Evolutionary conservation across 164 flowering plant species (phyloP).

Genomic region (Chloranthus sessilifolius): DNA sequence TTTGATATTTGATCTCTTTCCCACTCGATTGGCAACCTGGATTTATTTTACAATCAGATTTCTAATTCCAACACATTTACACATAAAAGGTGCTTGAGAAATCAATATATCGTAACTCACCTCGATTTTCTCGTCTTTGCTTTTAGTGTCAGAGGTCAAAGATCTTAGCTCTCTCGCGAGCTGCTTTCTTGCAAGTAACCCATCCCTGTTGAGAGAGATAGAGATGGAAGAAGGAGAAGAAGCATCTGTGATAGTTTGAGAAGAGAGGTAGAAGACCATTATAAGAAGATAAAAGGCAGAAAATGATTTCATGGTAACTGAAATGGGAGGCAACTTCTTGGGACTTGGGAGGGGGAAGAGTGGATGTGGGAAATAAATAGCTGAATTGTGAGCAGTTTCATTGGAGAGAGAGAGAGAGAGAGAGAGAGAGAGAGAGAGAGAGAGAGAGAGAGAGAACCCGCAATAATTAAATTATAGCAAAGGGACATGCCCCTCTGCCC

Average conservation of each 20-base stretch:
- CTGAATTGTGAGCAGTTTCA: background rate
- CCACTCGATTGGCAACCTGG: conserved; percentile 22
- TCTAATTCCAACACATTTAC: no score
- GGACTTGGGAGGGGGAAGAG: background rate
- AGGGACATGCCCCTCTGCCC: conserved; percentile 31
- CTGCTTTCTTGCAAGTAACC: conserved; percentile 13
- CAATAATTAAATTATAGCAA: conserved; percentile 24
- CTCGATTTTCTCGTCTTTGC: conserved; percentile 10
- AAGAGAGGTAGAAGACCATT: conserved; percentile 16
- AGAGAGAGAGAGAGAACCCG: conserved; percentile 18
- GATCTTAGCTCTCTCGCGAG: conserved; percentile 7
- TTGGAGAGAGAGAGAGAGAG: conserved; percentile 19
- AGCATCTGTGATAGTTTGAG: conserved; percentile 9
- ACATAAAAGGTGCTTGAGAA: background rate
- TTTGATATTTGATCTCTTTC: conserved; percentile 1
- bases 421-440: conserved; percentile 20
- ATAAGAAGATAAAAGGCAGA: conserved; percentile 25
- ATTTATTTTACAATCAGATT: conserved; percentile 9
- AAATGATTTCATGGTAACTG: conserved; percentile 25
- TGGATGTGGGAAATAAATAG: conserved; percentile 22
- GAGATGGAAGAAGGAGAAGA: conserved; percentile 10
- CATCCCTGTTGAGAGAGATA: conserved; percentile 2
- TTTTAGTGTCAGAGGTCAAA: conserved; percentile 1
- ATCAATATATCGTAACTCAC: conserved; percentile 9
- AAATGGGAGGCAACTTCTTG: background rate